Evolutionary conservation across 768 basidiomycete species (phyloP).

Genomic region (Cystofilobasidium capitatum): DNA sequence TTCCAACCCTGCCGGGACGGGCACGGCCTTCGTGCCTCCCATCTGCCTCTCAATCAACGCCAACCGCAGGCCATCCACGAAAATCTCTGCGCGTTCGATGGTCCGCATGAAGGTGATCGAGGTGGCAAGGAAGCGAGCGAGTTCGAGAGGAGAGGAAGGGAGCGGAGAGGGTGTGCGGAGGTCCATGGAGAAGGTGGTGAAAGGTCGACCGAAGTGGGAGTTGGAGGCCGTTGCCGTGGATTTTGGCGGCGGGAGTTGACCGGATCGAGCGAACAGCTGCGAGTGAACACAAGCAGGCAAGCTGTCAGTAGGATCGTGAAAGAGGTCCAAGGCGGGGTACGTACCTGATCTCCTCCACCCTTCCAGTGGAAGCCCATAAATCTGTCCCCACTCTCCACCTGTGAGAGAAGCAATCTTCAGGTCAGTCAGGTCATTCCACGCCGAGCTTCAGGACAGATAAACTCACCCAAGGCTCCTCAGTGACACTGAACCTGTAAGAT

Average conservation of each 20-base stretch:
- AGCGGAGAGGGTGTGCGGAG: slow-evolving; percentile 71
- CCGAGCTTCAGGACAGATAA: background rate
- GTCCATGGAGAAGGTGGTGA: slow-evolving; percentile 85
- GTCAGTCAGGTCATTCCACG: background rate
- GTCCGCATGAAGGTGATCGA: slow-evolving; percentile 87
- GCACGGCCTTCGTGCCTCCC: slow-evolving; percentile 43
- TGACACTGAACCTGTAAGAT: slow-evolving; percentile 32
- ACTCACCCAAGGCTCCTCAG: slow-evolving; percentile 20
- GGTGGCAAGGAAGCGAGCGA: slow-evolving; percentile 78
- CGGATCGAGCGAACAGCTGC: slow-evolving; percentile 73
- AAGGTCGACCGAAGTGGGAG: slow-evolving; percentile 43
- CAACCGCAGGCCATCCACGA: slow-evolving; percentile 66
- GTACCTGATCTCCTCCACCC: slow-evolving; percentile 68
- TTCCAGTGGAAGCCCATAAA: slow-evolving; percentile 98
- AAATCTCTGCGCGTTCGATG: slow-evolving; percentile 66
- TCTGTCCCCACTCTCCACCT: slow-evolving; percentile 50
- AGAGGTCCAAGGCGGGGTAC: background rate
- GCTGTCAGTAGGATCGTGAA: background rate
- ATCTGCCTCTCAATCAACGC: slow-evolving; percentile 53
- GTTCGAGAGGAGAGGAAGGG: slow-evolving; percentile 67
- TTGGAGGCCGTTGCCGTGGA: slow-evolving; percentile 28
- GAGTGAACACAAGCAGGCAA: slow-evolving; percentile 5
- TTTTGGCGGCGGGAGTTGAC: slow-evolving; percentile 50
- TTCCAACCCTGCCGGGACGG: slow-evolving; percentile 46
- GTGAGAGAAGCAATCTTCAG: slow-evolving; percentile 26